These are phyloP conservation scores for Apiotrichum montevideense DNA, from an alignment of 1,284 basidiomycete genomes.

Conservation along the genomic window DNA sequence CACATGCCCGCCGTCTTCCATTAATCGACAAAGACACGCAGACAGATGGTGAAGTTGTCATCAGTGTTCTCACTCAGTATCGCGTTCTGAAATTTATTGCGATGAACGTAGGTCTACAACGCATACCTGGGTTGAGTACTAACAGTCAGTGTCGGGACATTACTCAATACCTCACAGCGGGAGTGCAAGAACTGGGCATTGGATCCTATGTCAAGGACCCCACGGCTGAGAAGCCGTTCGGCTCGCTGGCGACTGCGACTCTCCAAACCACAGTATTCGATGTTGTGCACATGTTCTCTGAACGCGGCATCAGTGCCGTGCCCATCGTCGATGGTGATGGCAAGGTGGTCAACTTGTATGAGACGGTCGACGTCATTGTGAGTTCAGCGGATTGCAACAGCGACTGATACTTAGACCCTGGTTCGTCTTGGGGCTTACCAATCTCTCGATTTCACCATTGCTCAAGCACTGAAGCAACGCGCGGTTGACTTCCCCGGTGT, in stretches of 20 bases:
- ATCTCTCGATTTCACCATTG: slow-evolving; percentile 89
- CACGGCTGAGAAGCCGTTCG: slow-evolving; percentile 57
- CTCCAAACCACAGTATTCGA: slow-evolving; percentile 91
- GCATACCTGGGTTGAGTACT: not conserved
- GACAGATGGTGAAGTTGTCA: slow-evolving; percentile 90
- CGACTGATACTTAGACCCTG: slow-evolving; percentile 59
- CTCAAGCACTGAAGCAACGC: slow-evolving; percentile 83
- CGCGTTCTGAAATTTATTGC: slow-evolving; percentile 97
- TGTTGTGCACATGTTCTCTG: slow-evolving; percentile 97
- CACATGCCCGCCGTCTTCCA: slow-evolving; percentile 89
- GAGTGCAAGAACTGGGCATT: slow-evolving; percentile 80
- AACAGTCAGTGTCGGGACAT: slow-evolving; percentile 39
- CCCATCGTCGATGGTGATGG: slow-evolving; percentile 92
- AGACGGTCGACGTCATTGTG: slow-evolving; percentile 98
- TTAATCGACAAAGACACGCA: slow-evolving; percentile 89
- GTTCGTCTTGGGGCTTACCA: slow-evolving; percentile 93
- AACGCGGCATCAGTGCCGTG: slow-evolving; percentile 90
- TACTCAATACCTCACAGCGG: slow-evolving; percentile 44
- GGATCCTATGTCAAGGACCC: slow-evolving; percentile 71
- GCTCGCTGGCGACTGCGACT: slow-evolving; percentile 88
- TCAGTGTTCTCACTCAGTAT: slow-evolving; percentile 95
- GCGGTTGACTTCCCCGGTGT: slow-evolving; percentile 92
- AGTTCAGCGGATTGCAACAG: slow-evolving; percentile 41
- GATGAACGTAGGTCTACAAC: slow-evolving; percentile 70
- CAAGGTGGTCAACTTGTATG: slow-evolving; percentile 92